Evolutionary conservation across 2,329 filamentous ascomycete species (phyloP), one percentile per base, ranked within the genome.

Genomic region (Zalaria obscura): DNA sequence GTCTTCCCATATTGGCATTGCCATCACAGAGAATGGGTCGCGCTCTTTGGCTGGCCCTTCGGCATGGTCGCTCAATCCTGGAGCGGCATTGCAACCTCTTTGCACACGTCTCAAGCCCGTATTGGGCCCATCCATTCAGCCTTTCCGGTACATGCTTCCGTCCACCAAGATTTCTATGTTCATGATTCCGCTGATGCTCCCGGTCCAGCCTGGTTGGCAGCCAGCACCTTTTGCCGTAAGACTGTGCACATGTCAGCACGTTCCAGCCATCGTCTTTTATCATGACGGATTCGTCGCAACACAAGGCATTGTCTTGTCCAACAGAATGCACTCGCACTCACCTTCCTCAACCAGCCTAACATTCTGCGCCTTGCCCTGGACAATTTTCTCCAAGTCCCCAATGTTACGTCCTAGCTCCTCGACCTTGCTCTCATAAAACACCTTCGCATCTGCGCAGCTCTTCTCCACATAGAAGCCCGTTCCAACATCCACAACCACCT

Each of bases 381-480:
- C 70, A 44, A 83, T 78, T 50, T 72, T 73, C 60, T 84, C 80
- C 50, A 85, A 55, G 45, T 81, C 78, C 51, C 72, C 75, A 52
- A 84, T 60, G 54, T 80, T 84, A 42, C 65, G 64, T 28, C 70
- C 72, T 44, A 85, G 51, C 49, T 79, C 75, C 52, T 80, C 76
- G 4, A 83, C 70, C 61, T 84, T 85, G 27, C 65, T 65, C 40
- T 74, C 69, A 52, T 84, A 85, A 53, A 85, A 85, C 42, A 71
- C 73, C 41, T 67, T 68, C 2, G 78, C 80, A 51, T 81, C 76
- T 25, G 64, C 60, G 1, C 72, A 69, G 6, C 65, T 72, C 68
- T 98, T 98, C 65, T 96, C 88, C 40, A 96, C 80, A 56, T 87
- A 88, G 60, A 93, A 96, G 0, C 89, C 89, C 1, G 89, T 96